phyloP scores from a whole-genome alignment of 2,329 filamentous ascomycete species.

The Diaporthe velutina region DNA sequence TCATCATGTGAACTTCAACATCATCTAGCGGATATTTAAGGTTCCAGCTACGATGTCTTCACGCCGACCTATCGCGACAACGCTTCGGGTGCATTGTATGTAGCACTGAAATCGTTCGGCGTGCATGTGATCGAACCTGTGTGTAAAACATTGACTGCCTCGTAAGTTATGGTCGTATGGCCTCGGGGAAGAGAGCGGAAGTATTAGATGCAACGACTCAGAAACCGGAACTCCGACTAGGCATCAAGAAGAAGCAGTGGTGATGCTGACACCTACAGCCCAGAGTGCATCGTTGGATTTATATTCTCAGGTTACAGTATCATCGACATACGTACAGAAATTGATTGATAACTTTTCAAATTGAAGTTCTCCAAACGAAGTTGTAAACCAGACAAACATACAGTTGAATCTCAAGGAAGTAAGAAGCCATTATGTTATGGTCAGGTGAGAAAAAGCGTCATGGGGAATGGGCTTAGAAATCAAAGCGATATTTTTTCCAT shows the following conservation, averaged over 20 bases:
- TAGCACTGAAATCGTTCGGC: not conserved
- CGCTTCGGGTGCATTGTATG: not conserved
- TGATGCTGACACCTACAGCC: no score
- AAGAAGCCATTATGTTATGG: no score
- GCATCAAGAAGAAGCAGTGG: no score
- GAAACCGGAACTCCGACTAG: not conserved
- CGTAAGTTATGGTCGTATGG: not conserved
- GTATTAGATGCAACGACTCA: not conserved
- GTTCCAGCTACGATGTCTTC: not conserved
- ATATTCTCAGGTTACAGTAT: no score
- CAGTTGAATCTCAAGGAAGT: no score
- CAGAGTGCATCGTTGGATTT: no score
- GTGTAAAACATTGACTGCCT: not conserved
- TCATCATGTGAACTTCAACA: constrained; percentile 1
- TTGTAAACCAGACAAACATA: no score
- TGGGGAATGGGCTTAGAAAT: not conserved
- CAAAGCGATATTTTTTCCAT: not conserved
- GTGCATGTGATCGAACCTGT: not conserved
- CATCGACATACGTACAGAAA: no score
- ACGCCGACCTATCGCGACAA: not conserved
- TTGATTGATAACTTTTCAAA: no score
- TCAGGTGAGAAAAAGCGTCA: no score
- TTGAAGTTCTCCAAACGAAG: no score
- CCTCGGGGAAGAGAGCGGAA: not conserved
- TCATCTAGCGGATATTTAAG: not conserved